Evolutionary conservation across 2,329 filamentous ascomycete species (phyloP), one percentile per base, ranked within the genome.

Genomic region (Fusarium equiseti): DNA sequence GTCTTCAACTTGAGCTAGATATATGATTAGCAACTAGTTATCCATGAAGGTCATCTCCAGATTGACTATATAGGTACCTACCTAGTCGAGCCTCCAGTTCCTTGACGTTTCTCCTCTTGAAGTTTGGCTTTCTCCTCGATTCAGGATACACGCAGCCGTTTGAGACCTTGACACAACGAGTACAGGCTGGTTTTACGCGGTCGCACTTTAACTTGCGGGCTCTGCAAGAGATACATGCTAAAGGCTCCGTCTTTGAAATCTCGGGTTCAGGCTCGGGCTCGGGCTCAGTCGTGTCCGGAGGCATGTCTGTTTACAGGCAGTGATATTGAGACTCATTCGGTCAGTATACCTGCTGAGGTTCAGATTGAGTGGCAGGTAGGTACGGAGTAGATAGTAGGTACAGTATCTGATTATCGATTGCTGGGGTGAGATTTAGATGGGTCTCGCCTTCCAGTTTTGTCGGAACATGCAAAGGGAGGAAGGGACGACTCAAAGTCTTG

Each of bases 161-260:
- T 55, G 89, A 87, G 49, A 95, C 82, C 71, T 92, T 89, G 57
- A 88, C 84, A 79, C 95, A 98, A 22, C 94, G 95, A 44, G 89
- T 88, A 76, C 95, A 98, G 27, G 89, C 88, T 18, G 94, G 94
- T 76, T 90, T 92, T 49, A 84, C 85, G 31, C 94, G 92, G 81
- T 98, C 94, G 82, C 95, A 98, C 80, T 92, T 92, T 73, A 97
- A 83, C 81, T 98, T 98, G 73, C 94, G 87, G 76, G 91, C 91
- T 71, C 95, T 88, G 79, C 94, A 97, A 56, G 93, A 87, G 29
- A 96, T 90, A 78, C 94, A 97, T 20, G 94, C 92, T 80, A 97
- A 90, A 22, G 83, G 80, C 73, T 86, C 85, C 20, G 70, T 77
- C 67, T 59, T 74, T 38, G 63, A 58, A 38, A 60, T 44, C 38